Percentiles rank a stretch among this genome's conserved stretches.
phyloP scores from a whole-genome alignment of 2,329 filamentous ascomycete species.

The Proliferodiscus dingleyae region DNA sequence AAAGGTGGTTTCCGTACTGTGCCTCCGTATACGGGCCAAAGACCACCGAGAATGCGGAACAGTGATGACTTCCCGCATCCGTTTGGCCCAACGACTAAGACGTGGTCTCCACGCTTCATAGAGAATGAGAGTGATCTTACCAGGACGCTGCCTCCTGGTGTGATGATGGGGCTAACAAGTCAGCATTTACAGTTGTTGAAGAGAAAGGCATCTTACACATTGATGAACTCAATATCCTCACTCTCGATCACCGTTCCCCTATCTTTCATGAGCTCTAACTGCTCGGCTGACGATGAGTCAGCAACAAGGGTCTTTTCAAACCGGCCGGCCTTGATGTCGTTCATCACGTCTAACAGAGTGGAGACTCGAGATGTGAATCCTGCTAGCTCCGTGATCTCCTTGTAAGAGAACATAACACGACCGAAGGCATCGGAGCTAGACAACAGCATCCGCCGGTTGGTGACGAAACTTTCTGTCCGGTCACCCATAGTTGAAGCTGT shows the following conservation, averaged over 20 bases:
- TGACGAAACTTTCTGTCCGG: slow-evolving; percentile 76
- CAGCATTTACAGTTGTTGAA: neutral
- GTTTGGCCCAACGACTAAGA: slow-evolving; percentile 89
- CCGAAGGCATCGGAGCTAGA: slow-evolving; percentile 95
- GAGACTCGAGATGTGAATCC: slow-evolving; percentile 93
- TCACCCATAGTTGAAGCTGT: slow-evolving; percentile 58
- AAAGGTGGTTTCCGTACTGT: slow-evolving; percentile 88
- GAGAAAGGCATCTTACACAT: slow-evolving; percentile 56
- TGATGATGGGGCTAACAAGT: slow-evolving; percentile 70
- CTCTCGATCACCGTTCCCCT: slow-evolving; percentile 80
- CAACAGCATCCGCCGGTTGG: slow-evolving; percentile 85
- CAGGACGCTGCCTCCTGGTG: slow-evolving; percentile 90
- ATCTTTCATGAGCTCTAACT: slow-evolving; percentile 75
- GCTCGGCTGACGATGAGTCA: slow-evolving; percentile 74
- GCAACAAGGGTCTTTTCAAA: slow-evolving; percentile 97
- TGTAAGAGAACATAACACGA: slow-evolving; percentile 95
- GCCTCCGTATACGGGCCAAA: slow-evolving; percentile 97
- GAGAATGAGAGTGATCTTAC: slow-evolving; percentile 81
- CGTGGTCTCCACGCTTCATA: slow-evolving; percentile 79
- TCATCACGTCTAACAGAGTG: slow-evolving; percentile 86
- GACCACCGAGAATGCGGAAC: slow-evolving; percentile 90
- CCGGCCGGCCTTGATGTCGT: slow-evolving; percentile 81
- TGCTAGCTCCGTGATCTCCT: slow-evolving; percentile 92
- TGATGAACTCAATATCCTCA: slow-evolving; percentile 74
- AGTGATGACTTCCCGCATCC: slow-evolving; percentile 95